Percentiles rank a stretch among this genome's conserved stretches.
Conservation (phyloP, 208 protist species). For the Leishmania arabica region DNA sequence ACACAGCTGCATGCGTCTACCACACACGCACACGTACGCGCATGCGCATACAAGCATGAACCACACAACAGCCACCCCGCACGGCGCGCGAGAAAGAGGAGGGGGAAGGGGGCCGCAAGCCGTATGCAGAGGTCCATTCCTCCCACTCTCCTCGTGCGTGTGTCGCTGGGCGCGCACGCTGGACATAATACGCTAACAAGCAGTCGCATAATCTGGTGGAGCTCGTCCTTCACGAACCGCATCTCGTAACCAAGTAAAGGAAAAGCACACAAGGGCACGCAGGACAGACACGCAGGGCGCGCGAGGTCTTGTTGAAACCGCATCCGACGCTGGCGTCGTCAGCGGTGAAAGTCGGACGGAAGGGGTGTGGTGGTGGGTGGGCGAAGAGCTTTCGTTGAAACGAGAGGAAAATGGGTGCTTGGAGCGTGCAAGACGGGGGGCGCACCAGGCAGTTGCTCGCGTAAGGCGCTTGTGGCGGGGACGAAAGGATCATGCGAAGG, state of each 20-base stretch:
- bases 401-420: background rate
- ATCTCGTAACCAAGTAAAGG: background rate
- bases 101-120: background rate
- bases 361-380: too few species aligned
- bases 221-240: background rate
- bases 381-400: background rate
- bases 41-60: background rate
- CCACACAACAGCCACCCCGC: background rate
- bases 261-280: background rate
- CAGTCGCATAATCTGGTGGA: background rate
- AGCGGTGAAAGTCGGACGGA: background rate
- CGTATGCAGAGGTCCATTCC: background rate
- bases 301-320: background rate
- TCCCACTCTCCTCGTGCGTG: background rate
- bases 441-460: too few species aligned
- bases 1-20: background rate
- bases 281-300: background rate
- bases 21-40: background rate
- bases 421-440: background rate
- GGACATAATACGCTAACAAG: background rate
- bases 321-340: background rate
- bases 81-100: background rate
- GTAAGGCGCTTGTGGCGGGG: too few species aligned
- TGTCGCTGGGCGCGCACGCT: background rate
- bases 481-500: background rate